Evolutionary conservation across 2,329 filamentous ascomycete species (phyloP), one percentile per base, ranked within the genome.

Genomic region (Fusarium sp.): DNA sequence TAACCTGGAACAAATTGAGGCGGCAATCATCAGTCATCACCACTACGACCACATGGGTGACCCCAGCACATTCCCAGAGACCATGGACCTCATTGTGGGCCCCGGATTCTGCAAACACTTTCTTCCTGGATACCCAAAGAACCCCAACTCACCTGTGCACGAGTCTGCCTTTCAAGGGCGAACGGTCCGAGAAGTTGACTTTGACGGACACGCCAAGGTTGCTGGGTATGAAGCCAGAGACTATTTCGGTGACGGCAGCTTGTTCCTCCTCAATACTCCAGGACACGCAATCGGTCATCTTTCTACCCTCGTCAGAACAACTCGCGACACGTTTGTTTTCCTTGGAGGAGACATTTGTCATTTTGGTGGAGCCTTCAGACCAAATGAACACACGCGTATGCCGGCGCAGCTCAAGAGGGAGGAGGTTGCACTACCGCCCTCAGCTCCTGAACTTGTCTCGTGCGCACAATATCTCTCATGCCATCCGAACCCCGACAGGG

Each of bases 271-370:
- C 1, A 54, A 79, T 25, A 63, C 58, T 0, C 77, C 78, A 2
- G 78, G 78, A 2, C 78, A 80, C 52, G 60, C 71, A 0, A 59
- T 73, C 4, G 77, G 74, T 10, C 77, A 78, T 50, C 40, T 78
- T 2, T 70, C 60, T 13, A 59, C 42, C 4, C 76, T 87, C 5
- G 85, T 83, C 2, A 78, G 85, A 8, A 82, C 83, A 7, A 84
- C 81, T 6, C 66, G 75, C 1, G 77, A 79, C 40, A 81, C 82
- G 1, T 87, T 85, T 63, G 74, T 87, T 7, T 81, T 87, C 56
- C 79, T 87, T 71, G 84, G 82, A 7, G 86, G 80, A 4, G 85
- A 88, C 66, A 79, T 81, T 16, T 83, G 82, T 20, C 85, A 87
- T 74, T 84, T 84, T 63, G 75, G 78, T 5, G 84, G 85, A 40